Base-by-base conservation (phyloP, 805 yeast genomes). In the Martiniozyma abietophila region DNA sequence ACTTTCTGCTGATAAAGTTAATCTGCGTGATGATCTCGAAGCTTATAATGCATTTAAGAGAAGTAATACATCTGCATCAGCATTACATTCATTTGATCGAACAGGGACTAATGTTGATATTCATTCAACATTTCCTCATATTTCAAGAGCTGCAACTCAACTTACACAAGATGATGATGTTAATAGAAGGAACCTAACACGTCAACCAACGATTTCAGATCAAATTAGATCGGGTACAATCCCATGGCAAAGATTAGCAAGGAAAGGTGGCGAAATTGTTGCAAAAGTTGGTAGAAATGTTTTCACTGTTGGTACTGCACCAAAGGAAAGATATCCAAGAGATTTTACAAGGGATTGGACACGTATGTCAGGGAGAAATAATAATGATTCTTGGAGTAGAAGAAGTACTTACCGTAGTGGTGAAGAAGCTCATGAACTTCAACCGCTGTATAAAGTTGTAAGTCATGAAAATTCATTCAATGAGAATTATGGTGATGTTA, bases 1-100 rank as follows among this genome's bases (percentile, higher is more conserved):
- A 67, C 56, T 89, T 32, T 89, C 94, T 6, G 72, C 80, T 34
- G 79, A 76, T 11, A 69, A 72, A 41, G 65, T 80, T 69, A 68
- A 69, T 18, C 58, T 64, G 46, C 62, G 80, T 46, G 92, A 80
- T 56, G 64, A 60, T 39, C 59, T 70, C 9, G 81, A 77, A 54
- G 80, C 72, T 26, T 52, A 63, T 19, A 77, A 68, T 41, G 45
- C 57, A 10, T 25, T 56, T 37, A 44, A 48, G 28, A 42, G 61
- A 31, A 40, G 54, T 0, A 49, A 50, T 5, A 54, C 58, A 2
- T 18, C 31, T 19, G n/a, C n/a, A n/a, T n/a, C n/a, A n/a, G n/a
- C n/a, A n/a, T n/a, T n/a, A n/a, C n/a, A n/a, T n/a, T n/a, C n/a
- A n/a, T n/a, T n/a, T n/a, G n/a, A n/a, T n/a, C n/a, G n/a, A n/a